Conservation (phyloP, 495 filamentous ascomycete genomes). For the Penicillium coffeae region DNA sequence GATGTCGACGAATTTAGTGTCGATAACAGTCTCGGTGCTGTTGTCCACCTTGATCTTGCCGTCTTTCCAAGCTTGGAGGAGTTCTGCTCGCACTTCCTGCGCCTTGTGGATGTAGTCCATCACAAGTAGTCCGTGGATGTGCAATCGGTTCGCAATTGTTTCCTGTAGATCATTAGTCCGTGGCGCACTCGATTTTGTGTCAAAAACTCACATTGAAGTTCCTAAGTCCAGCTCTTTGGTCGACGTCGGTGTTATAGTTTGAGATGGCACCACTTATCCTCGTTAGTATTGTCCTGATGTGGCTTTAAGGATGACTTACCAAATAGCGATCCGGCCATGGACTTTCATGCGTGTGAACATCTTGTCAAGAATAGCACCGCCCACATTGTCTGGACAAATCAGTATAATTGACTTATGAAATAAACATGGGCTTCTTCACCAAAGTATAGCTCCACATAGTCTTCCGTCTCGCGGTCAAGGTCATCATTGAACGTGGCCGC, state of each 20-base stretch:
- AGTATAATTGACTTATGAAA: background rate
- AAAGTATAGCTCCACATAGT: constrained; percentile 63
- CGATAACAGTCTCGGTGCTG: background rate
- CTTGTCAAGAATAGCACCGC: constrained; percentile 59
- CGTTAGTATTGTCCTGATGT: background rate
- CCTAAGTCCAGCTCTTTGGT: background rate
- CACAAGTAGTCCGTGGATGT: background rate
- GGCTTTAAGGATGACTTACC: constrained; percentile 16
- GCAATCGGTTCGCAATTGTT: background rate
- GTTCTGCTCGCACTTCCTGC: background rate
- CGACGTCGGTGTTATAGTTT: background rate
- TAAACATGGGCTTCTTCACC: constrained; percentile 4
- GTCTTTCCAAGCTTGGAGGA: background rate
- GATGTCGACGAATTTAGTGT: background rate
- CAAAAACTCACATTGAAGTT: background rate
- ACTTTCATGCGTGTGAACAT: constrained; percentile 53
- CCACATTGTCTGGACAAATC: constrained; percentile 54
- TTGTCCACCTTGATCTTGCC: background rate
- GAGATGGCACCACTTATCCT: background rate
- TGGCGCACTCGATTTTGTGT: background rate
- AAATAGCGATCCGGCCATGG: constrained; percentile 57
- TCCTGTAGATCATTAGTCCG: background rate
- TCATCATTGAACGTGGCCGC: constrained; percentile 50
- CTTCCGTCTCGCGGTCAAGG: constrained; percentile 56
- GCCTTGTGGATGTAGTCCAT: background rate